phyloP scores from a whole-genome alignment of 140 eudicot genomes.

The Cichorium intybus region DNA sequence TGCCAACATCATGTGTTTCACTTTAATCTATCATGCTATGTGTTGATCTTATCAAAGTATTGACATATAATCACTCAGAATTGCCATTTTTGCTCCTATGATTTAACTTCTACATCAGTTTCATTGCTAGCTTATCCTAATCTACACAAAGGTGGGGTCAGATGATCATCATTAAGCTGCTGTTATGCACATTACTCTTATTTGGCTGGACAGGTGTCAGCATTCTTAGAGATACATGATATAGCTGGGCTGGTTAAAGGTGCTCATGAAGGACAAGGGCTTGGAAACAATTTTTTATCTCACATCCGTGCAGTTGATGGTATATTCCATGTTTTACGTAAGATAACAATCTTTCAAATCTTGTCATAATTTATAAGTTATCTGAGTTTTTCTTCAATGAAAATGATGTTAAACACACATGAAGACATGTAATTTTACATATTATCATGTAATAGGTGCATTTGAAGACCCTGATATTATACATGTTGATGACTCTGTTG shows the following conservation, averaged over 20 bases:
- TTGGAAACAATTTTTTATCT: conserved; percentile 94
- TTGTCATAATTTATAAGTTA: neutral
- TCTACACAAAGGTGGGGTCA: too few relatives aligned
- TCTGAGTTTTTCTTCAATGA: neutral
- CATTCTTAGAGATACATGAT: conserved; percentile 93
- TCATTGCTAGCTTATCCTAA: neutral
- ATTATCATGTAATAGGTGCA: conserved; percentile 55
- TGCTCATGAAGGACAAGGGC: conserved; percentile 98
- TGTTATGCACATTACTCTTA: neutral
- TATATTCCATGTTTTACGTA: conserved; percentile 96
- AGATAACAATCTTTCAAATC: conserved; percentile 23
- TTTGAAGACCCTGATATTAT: conserved; percentile 95
- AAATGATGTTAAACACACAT: neutral
- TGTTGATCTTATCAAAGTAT: neutral
- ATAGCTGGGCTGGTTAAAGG: conserved; percentile 98
- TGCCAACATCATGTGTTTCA: neutral
- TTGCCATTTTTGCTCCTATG: neutral
- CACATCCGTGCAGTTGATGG: conserved; percentile 99
- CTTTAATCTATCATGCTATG: neutral
- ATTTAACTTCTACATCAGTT: neutral
- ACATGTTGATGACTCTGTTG: conserved; percentile 92
- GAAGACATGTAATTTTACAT: neutral
- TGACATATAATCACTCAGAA: neutral
- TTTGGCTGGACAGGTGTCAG: conserved; percentile 59
- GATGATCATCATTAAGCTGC: neutral